Evolutionary conservation across 345 rosid species (phyloP), one percentile per base, ranked within the genome.

Genomic region (Brassica juncea): DNA sequence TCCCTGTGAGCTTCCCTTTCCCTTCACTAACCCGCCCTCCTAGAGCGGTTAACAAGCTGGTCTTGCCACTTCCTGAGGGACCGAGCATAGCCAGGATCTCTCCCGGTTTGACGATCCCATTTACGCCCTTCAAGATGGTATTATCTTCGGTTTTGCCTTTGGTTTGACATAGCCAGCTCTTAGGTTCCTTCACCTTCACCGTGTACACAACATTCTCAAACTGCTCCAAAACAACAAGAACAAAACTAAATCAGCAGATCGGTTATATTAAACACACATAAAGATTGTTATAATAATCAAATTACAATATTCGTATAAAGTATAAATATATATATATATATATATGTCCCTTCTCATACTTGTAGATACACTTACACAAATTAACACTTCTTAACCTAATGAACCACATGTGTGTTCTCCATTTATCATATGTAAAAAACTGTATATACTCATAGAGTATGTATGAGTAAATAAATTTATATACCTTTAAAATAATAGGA

Each of bases 1-100:
- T 74, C 34, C 90, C 92, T 5, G 71, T 70, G 28, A 86, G 79
- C 58, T 82, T 57, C 23, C 84, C 84, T 14, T 80, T 57, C 11
- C 77, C 71, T 16, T 80, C 80, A 16, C 60, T 74, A 39, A 87
- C 79, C 19, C 81, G 79, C 15, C 89, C 92, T 25, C 90, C 92
- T 19, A 89, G 47, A 8, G 90, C 89, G 0, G 87, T 83, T 60
- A 88, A 44, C 2, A 86, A 69, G 8, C 87, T 89, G 21, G 92
- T 89, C 70, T 89, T 89, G 54, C 89, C 89, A 16, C 88, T 84
- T 4, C 90, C 90, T 0, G 90, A 87, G 0, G 89, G 92, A 5
- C 92, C 92, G 0, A 89, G 75, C 89, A 89, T 80, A 59, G 90
- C 90, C 14, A 89, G 57, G 77, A 87, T 80, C 77, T 87, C 92